Percentiles rank a stretch among this genome's conserved stretches.
Conservation (phyloP, 2,329 filamentous ascomycete species). For the Phyllosticta ampelicida region DNA sequence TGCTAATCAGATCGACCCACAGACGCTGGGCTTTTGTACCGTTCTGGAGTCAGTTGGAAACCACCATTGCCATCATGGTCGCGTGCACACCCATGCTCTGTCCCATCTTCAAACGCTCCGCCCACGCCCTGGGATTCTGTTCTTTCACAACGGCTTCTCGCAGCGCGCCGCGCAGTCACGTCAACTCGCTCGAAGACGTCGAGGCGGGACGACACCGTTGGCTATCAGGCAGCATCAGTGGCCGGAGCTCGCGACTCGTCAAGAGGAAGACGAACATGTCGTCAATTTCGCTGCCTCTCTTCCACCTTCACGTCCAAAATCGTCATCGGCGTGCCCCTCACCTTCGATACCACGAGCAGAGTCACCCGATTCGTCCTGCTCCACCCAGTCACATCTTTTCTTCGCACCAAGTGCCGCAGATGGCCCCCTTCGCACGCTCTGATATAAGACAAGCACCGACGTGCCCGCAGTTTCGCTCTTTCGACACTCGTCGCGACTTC, state of each 20-base stretch:
- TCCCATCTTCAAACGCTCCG: not conserved
- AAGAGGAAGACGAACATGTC: not conserved
- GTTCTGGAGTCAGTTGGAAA: constrained; percentile 8
- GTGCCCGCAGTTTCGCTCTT: not conserved
- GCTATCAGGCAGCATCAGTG: not conserved
- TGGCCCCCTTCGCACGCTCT: not conserved
- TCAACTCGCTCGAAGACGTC: not conserved
- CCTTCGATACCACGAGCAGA: not conserved
- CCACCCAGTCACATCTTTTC: not conserved
- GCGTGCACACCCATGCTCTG: constrained; percentile 2
- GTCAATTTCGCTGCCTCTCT: not conserved
- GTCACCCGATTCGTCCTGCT: not conserved
- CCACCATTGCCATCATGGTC: constrained; percentile 5
- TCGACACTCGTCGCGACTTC: not conserved
- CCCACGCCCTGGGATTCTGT: not conserved
- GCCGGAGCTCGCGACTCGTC: not conserved
- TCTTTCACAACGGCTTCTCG: not conserved
- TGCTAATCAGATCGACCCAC: too few relatives aligned
- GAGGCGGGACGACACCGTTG: not conserved
- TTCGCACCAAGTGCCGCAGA: not conserved
- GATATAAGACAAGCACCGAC: not conserved
- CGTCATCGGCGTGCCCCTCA: not conserved
- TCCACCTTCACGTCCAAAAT: not conserved
- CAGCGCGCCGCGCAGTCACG: not conserved
- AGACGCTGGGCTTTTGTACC: constrained; percentile 7